phyloP scores from a whole-genome alignment of 345 rosid genomes.

The Eucalyptus erythrocorys region DNA sequence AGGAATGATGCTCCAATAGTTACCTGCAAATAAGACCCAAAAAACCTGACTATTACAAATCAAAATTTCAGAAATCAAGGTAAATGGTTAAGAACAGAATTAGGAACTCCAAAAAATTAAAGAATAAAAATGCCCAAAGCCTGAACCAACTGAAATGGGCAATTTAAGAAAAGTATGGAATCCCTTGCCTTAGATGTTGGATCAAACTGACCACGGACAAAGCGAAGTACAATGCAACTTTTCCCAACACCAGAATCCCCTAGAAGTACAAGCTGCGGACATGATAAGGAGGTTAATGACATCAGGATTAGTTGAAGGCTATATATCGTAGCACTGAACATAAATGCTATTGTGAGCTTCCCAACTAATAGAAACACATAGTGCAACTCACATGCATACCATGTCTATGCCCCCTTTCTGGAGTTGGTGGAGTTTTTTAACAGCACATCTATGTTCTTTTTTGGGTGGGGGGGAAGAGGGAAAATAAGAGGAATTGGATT shows the following conservation, averaged over 20 bases:
- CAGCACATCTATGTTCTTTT: not conserved
- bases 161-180: not conserved
- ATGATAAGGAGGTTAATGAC: constrained; percentile 1
- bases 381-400: not conserved
- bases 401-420: not conserved
- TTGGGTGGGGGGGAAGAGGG: not conserved
- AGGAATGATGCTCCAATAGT: constrained; percentile 97
- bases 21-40: constrained; percentile 42
- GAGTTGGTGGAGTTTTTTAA: not conserved
- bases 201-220: constrained; percentile 98
- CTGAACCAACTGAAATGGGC: not conserved
- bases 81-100: not conserved
- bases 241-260: constrained; percentile 99
- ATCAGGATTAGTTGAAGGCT: not conserved
- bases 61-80: not conserved
- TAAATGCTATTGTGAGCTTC: not conserved
- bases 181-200: constrained; percentile 77
- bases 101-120: not conserved
- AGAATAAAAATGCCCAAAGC: not conserved
- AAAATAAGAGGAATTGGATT: not conserved
- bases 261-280: constrained; percentile 67
- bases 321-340: not conserved
- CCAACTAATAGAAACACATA: not conserved
- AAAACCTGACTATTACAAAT: not conserved
- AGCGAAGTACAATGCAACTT: constrained; percentile 97